Evolutionary conservation across 306 rosid genomes (phyloP).

Genomic region (Hippophae tibetana): DNA sequence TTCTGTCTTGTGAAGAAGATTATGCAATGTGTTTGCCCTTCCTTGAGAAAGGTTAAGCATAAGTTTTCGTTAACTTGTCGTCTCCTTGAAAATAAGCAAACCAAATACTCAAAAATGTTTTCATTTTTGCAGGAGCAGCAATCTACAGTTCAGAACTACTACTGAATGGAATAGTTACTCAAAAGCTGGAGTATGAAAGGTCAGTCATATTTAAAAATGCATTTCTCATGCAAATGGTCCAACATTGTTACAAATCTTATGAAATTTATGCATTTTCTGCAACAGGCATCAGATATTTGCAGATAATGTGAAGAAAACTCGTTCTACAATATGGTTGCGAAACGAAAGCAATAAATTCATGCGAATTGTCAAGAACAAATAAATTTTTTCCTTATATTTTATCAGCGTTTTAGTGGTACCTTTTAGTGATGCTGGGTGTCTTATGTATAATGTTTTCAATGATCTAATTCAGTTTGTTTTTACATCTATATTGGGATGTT

Average conservation of each 20-base stretch:
- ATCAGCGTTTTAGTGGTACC: too few relatives aligned
- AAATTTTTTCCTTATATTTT: not conserved
- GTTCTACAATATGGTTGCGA: slow-evolving; percentile 75
- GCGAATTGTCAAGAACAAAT: slow-evolving; percentile 39
- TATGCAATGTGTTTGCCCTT: slow-evolving; percentile 58
- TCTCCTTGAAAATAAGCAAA: not conserved
- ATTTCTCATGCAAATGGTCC: not conserved
- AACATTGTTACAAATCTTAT: too few relatives aligned
- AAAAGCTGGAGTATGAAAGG: slow-evolving; percentile 89
- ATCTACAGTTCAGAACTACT: slow-evolving; percentile 83
- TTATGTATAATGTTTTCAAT: too few relatives aligned
- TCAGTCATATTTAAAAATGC: slow-evolving; percentile 12
- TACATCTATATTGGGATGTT: too few relatives aligned
- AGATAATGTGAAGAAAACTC: slow-evolving; percentile 73
- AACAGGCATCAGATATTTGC: slow-evolving; percentile 64
- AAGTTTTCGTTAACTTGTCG: not conserved
- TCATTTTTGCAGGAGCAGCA: slow-evolving; percentile 53
- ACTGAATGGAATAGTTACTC: slow-evolving; percentile 83
- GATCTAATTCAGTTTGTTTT: too few relatives aligned
- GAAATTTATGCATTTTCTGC: too few relatives aligned
- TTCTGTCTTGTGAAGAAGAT: slow-evolving; percentile 89
- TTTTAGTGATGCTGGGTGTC: too few relatives aligned
- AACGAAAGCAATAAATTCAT: slow-evolving; percentile 54
- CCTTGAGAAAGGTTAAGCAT: slow-evolving; percentile 66
- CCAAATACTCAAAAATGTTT: not conserved